Evolutionary conservation across 257 asterid genomes (phyloP).

Genomic region (Primulina huaijiensis): DNA sequence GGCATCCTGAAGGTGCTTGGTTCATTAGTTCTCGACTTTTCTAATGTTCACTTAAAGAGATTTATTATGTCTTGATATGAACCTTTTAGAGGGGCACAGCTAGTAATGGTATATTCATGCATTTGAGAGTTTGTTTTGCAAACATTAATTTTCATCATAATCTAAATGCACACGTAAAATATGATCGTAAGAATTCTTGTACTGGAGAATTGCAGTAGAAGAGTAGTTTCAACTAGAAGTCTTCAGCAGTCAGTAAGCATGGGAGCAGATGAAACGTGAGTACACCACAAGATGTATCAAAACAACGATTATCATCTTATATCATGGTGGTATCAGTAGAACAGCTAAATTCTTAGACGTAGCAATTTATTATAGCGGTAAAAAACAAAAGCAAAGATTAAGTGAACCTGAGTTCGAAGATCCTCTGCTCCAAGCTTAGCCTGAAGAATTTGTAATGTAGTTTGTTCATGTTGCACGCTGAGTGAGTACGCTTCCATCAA

Average conservation of each 20-base stretch:
- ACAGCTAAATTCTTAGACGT: background rate
- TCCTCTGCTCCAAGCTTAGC: constrained; percentile 92
- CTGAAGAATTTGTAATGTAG: constrained; percentile 93
- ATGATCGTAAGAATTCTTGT: background rate
- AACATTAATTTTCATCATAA: background rate
- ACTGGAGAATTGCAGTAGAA: background rate
- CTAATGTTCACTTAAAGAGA: constrained; percentile 2
- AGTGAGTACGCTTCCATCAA: constrained; percentile 99
- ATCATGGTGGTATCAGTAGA: constrained; percentile 3
- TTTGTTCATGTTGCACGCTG: constrained; percentile 97
- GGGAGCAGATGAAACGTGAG: constrained; percentile 5
- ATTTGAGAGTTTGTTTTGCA: constrained; percentile 1
- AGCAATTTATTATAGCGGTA: background rate
- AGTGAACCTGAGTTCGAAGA: constrained; percentile 95
- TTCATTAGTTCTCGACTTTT: constrained; percentile 13
- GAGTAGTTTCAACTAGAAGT: background rate
- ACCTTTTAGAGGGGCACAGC: constrained; percentile 4
- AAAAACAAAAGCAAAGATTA: constrained; percentile 9
- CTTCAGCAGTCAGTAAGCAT: background rate
- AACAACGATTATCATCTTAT: constrained; percentile 3
- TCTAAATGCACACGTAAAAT: background rate
- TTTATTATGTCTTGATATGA: constrained; percentile 6
- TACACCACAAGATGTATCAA: background rate
- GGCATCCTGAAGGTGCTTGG: constrained; percentile 72
- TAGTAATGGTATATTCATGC: background rate